Evolutionary conservation across 2,329 filamentous ascomycete genomes (phyloP).

Genomic region (Thielaviopsis populi): DNA sequence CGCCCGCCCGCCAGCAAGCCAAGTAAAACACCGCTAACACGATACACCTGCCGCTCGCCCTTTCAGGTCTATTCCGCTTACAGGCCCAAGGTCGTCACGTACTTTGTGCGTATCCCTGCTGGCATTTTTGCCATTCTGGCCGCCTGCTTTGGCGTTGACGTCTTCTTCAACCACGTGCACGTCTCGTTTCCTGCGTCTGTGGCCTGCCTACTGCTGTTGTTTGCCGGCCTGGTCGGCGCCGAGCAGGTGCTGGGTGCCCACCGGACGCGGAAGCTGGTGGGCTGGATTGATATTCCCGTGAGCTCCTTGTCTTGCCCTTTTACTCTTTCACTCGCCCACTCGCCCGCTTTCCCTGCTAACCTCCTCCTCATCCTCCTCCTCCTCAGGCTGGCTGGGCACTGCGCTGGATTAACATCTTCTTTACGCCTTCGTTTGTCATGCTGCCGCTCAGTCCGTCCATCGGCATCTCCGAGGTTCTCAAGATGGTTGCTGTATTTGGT

Average conservation of each 20-base stretch:
- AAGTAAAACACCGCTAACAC: neutral
- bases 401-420: conserved; percentile 43
- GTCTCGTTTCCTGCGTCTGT: conserved; percentile 46
- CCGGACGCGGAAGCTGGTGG: conserved; percentile 33
- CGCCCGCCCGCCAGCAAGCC: neutral
- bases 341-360: neutral
- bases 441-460: conserved; percentile 42
- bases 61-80: neutral
- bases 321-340: neutral
- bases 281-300: conserved; percentile 39
- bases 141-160: conserved; percentile 31
- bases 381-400: conserved; percentile 40
- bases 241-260: conserved; percentile 34
- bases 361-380: neutral
- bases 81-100: conserved; percentile 20
- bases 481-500: conserved; percentile 46
- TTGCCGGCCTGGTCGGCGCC: conserved; percentile 33
- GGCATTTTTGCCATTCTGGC: conserved; percentile 29
- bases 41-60: neutral
- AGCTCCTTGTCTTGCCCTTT: conserved; percentile 14
- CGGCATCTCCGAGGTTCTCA: conserved; percentile 38
- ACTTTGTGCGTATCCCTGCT: conserved; percentile 38
- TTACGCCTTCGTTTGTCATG: conserved; percentile 44
- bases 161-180: conserved; percentile 30
- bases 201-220: conserved; percentile 40